phyloP scores from a whole-genome alignment of 164 flowering plant species.

The Tinospora cordifolia region DNA sequence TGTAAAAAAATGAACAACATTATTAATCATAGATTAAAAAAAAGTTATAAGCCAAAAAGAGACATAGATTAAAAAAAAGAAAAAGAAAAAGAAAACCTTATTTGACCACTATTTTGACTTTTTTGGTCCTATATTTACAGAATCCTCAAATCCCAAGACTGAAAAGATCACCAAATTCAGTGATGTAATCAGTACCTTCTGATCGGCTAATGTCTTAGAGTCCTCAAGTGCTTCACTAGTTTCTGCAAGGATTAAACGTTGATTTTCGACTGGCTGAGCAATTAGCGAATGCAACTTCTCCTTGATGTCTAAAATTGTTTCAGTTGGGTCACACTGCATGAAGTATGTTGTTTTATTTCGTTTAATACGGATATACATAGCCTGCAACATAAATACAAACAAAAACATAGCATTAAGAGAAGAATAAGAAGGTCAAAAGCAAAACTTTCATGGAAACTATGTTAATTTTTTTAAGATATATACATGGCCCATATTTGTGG shows the following conservation, averaged over 20 bases:
- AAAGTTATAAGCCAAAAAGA: too few relatives aligned
- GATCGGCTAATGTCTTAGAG: slow-evolving; percentile 84
- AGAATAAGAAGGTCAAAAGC: not conserved
- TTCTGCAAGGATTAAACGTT: slow-evolving; percentile 52
- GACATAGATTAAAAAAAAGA: too few relatives aligned
- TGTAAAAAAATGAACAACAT: slow-evolving; percentile 25
- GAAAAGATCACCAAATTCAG: not conserved
- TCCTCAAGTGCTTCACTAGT: slow-evolving; percentile 65
- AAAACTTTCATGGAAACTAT: too few relatives aligned
- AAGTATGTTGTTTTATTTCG: slow-evolving; percentile 87
- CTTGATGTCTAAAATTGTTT: slow-evolving; percentile 67
- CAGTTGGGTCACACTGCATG: slow-evolving; percentile 82
- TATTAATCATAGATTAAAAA: not conserved
- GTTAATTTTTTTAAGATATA: too few relatives aligned
- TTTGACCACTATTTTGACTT: not conserved
- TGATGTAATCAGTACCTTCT: slow-evolving; percentile 47
- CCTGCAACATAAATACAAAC: slow-evolving; percentile 33
- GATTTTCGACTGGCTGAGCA: slow-evolving; percentile 67
- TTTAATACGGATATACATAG: slow-evolving; percentile 94
- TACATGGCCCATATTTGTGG: too few relatives aligned
- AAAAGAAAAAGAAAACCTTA: not conserved
- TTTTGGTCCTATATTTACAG: not conserved
- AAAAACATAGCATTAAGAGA: not conserved
- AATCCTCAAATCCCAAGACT: not conserved
- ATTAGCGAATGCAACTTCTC: slow-evolving; percentile 59